Conservation (phyloP, 2,329 filamentous ascomycete species). For the Stemphylium beticola region DNA sequence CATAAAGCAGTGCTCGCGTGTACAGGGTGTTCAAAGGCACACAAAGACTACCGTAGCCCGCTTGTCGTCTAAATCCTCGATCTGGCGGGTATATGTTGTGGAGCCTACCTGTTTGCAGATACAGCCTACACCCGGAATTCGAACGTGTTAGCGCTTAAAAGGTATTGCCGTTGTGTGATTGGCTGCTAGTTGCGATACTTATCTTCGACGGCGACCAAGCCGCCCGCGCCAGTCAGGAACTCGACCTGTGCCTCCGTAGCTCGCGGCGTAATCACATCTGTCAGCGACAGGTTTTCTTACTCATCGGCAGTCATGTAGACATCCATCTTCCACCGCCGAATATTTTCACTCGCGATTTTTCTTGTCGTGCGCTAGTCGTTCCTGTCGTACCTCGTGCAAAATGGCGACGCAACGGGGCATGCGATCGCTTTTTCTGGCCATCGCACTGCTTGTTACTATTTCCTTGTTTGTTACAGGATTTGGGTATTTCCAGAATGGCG, state of each 20-base stretch:
- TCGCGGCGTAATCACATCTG: neutral
- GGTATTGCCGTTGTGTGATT: neutral
- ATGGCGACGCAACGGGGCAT: slow-evolving; percentile 19
- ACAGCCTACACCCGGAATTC: no score
- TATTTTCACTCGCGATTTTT: no score
- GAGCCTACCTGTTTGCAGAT: no score
- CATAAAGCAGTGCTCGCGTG: no score
- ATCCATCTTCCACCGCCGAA: neutral
- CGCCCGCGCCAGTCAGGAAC: neutral
- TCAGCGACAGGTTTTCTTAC: neutral
- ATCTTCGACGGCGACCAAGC: neutral
- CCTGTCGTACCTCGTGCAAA: neutral
- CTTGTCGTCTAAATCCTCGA: no score
- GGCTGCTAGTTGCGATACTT: no score
- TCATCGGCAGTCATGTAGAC: neutral
- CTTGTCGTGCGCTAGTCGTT: neutral
- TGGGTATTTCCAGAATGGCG: slow-evolving; percentile 15
- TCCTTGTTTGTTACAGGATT: slow-evolving; percentile 19
- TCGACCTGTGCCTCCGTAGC: no score
- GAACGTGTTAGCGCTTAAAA: neutral
- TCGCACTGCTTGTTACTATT: slow-evolving; percentile 16
- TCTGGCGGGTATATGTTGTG: no score
- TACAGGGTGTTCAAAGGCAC: no score
- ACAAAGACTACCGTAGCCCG: no score
- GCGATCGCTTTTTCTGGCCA: slow-evolving; percentile 18